Percentiles rank a stretch among this genome's conserved stretches.
phyloP scores from a whole-genome alignment of 1,139 yeast species.

The Yamadazyma conglobata region DNA sequence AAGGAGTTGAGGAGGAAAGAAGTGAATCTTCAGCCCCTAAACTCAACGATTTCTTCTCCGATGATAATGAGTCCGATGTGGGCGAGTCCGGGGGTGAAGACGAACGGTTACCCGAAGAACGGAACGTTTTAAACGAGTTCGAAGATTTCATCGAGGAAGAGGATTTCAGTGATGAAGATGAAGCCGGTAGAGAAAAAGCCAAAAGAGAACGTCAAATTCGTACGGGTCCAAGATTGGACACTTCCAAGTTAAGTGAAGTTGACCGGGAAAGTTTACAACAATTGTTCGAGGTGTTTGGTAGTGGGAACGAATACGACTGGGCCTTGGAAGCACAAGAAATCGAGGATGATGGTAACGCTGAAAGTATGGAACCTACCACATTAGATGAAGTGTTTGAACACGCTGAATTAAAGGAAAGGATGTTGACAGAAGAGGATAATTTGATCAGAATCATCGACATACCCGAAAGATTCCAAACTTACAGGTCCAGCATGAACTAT shows the following conservation, averaged over 20 bases:
- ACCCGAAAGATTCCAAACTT: conserved; percentile 87
- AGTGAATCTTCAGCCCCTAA: conserved; percentile 33
- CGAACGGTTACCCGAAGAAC: conserved; percentile 41
- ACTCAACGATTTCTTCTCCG: conserved; percentile 79
- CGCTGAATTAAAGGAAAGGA: conserved; percentile 82
- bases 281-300: conserved; percentile 92
- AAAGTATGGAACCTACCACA: conserved; percentile 54
- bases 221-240: conserved; percentile 41
- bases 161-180: conserved; percentile 90
- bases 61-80: conserved; percentile 62
- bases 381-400: conserved; percentile 92
- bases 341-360: conserved; percentile 55
- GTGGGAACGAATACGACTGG: conserved; percentile 97
- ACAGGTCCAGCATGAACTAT: conserved; percentile 60
- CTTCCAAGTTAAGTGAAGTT: conserved; percentile 68
- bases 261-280: conserved; percentile 93
- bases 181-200: conserved; percentile 35
- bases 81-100: conserved; percentile 49
- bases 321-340: conserved; percentile 89
- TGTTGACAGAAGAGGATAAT: conserved; percentile 92
- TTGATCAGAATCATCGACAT: conserved; percentile 79
- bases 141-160: conserved; percentile 98
- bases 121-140: conserved; percentile 67
- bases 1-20: conserved; percentile 24
- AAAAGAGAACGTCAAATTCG: conserved; percentile 40